These are phyloP conservation scores for Coniosporium tulheliwenetii DNA, from an alignment of 2,329 filamentous ascomycete genomes.

Conservation along the genomic window DNA sequence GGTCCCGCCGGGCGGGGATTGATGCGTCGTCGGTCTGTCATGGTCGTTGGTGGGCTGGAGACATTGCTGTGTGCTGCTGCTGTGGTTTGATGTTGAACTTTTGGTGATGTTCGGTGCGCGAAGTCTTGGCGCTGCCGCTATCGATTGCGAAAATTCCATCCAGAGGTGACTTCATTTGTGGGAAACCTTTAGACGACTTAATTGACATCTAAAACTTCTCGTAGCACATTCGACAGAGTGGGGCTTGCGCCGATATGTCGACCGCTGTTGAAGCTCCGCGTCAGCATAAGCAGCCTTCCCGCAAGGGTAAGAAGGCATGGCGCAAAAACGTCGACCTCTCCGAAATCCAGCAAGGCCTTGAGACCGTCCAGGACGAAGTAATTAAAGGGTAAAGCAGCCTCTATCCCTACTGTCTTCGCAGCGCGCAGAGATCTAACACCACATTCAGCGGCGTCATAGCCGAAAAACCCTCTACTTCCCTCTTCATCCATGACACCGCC, in stretches of 20 bases:
- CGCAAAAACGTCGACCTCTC: constrained; percentile 93
- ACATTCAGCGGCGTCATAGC: constrained; percentile 58
- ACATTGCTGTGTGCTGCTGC: too few relatives aligned
- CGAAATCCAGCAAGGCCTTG: constrained; percentile 68
- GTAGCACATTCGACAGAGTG: background rate
- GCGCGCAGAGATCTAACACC: constrained; percentile 1
- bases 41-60: constrained; percentile 16
- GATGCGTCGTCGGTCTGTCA: constrained; percentile 76
- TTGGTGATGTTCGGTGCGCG: too few relatives aligned
- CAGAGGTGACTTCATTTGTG: too few relatives aligned
- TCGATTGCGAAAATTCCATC: too few relatives aligned
- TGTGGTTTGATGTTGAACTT: too few relatives aligned
- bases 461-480: constrained; percentile 67
- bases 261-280: constrained; percentile 47
- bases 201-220: background rate
- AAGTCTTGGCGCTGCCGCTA: too few relatives aligned
- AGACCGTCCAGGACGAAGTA: constrained; percentile 74
- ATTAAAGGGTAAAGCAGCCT: constrained; percentile 55
- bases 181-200: too few relatives aligned
- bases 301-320: constrained; percentile 98
- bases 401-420: background rate
- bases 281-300: constrained; percentile 74
- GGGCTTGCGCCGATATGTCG: background rate
- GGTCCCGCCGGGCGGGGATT: constrained; percentile 72
- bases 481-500: constrained; percentile 69